These are phyloP conservation scores for Auxenochlorella pyrenoidosa DNA, from an alignment of 139 green algal genomes.

Conservation along the genomic window DNA sequence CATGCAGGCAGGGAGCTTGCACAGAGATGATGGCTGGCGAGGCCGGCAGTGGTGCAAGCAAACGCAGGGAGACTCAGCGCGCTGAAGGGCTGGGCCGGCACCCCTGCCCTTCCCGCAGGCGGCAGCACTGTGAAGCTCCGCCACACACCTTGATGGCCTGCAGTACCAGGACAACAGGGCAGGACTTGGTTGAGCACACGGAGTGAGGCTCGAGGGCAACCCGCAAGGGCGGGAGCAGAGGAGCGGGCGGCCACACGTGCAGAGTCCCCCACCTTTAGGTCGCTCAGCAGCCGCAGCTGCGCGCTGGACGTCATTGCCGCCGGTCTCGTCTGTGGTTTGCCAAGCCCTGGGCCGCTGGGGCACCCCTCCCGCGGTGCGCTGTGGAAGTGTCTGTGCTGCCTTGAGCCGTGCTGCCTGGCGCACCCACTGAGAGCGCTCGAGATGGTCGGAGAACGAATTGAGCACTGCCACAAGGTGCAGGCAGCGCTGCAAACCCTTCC, in stretches of 20 bases:
- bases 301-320: conserved; percentile 36
- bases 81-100: not conserved
- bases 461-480: too few species aligned
- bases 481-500: not conserved
- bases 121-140: too few species aligned
- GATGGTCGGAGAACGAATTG: too few species aligned
- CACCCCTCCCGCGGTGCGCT: too few species aligned
- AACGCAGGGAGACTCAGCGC: too few species aligned
- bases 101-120: not conserved
- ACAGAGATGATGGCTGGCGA: not conserved
- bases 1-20: not conserved
- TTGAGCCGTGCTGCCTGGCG: too few species aligned
- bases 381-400: too few species aligned
- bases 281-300: conserved; percentile 65
- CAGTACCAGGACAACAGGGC: not conserved
- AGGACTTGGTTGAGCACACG: too few species aligned
- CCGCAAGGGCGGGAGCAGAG: not conserved
- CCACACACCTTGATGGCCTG: conserved; percentile 18
- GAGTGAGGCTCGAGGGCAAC: not conserved
- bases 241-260: not conserved
- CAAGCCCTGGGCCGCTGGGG: too few species aligned
- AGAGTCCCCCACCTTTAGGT: conserved; percentile 51
- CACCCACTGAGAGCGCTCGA: too few species aligned
- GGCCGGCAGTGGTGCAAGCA: not conserved
- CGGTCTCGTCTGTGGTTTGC: not conserved